phyloP scores from a whole-genome alignment of 805 yeast genomes.

The Metschnikowia drakensbergensis region DNA sequence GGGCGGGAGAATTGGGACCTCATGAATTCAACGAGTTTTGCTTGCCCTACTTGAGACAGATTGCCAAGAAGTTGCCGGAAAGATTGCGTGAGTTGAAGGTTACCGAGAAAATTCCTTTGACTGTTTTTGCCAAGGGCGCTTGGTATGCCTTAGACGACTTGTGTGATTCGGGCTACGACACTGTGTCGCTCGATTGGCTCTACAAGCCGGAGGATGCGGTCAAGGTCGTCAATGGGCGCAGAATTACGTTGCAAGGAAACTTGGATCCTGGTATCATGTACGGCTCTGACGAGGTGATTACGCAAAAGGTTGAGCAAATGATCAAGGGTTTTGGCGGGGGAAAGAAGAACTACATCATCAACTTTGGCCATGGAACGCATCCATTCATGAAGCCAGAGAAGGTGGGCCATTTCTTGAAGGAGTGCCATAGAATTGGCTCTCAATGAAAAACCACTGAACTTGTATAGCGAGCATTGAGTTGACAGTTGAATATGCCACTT shows the following conservation, averaged over 20 bases:
- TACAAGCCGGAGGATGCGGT: conserved; percentile 84
- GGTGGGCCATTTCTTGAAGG: conserved; percentile 78
- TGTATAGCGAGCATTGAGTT: background rate
- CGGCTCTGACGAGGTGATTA: conserved; percentile 79
- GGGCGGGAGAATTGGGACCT: conserved; percentile 97
- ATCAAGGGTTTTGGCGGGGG: conserved; percentile 92
- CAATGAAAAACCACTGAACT: conserved; percentile 19
- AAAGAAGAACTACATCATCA: conserved; percentile 83
- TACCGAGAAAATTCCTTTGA: conserved; percentile 71
- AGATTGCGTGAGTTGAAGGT: conserved; percentile 72
- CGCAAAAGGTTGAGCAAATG: conserved; percentile 82
- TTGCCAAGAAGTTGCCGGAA: conserved; percentile 60
- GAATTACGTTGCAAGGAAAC: conserved; percentile 90
- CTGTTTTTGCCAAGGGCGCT: conserved; percentile 92
- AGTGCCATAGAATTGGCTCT: conserved; percentile 77
- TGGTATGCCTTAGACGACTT: conserved; percentile 93
- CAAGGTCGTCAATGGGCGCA: conserved; percentile 58
- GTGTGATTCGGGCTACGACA: conserved; percentile 76
- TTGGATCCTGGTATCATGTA: conserved; percentile 93
- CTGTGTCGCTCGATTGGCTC: conserved; percentile 91
- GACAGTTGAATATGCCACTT: background rate
- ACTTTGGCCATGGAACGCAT: conserved; percentile 97
- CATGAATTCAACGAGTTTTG: conserved; percentile 83
- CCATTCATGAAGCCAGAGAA: conserved; percentile 96
- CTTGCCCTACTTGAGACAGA: conserved; percentile 80